Evolutionary conservation across 441 rosid species (phyloP).

Genomic region (Populus tomentosa): DNA sequence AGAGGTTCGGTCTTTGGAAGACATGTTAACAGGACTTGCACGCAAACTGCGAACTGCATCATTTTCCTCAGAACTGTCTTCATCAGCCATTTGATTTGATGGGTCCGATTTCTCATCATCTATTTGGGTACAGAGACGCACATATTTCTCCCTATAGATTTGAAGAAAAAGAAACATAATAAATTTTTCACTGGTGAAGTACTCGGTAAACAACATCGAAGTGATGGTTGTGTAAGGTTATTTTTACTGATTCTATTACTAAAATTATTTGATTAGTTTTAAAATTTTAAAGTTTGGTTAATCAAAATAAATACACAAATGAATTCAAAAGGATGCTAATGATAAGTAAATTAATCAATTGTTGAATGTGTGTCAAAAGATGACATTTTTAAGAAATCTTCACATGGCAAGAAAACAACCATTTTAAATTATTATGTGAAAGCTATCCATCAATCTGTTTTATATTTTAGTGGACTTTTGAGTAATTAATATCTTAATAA

Average conservation of each 20-base stretch:
- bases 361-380: neutral
- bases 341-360: neutral
- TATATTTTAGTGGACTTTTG: neutral
- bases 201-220: neutral
- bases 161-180: neutral
- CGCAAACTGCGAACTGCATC: no score
- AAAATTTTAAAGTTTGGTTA: neutral
- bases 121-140: slow-evolving; percentile 64
- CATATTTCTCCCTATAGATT: slow-evolving; percentile 79
- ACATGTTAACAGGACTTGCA: no score
- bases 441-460: neutral
- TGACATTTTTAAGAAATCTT: neutral
- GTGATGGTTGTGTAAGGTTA: neutral
- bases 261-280: neutral
- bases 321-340: neutral
- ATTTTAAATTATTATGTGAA: neutral
- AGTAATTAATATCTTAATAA: neutral
- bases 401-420: neutral
- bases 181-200: neutral
- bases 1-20: no score
- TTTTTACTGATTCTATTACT: neutral
- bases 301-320: neutral
- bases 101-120: no score
- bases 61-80: no score
- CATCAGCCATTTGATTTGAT: no score